Evolutionary conservation across 2,329 filamentous ascomycete species (phyloP), one percentile per base, ranked within the genome.

Genomic region (Cladophialophora carrionii): DNA sequence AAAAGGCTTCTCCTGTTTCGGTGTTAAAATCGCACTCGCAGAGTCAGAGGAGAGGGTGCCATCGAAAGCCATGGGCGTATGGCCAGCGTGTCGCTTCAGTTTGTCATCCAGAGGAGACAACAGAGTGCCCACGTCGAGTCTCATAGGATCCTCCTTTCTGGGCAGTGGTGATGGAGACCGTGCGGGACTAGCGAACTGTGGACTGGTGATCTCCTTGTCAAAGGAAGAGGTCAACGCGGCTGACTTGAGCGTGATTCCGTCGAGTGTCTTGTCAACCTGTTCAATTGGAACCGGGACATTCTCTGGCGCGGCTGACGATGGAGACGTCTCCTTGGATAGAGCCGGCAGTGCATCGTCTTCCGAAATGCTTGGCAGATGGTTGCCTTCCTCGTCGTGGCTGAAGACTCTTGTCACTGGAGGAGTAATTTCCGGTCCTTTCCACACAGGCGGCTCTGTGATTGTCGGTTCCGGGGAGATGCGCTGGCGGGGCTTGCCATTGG

Each of bases 221-320:
- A 81, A 74, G 60, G 76, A 77, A 4, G 78, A 79, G 29, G 76
- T 77, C 46, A 81, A 70, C 3, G 76, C 79, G 22, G 78, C 77
- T 3, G 79, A 80, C 62, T 81, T 81, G 57, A 81, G 74, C 5
- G 77, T 81, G 63, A 82, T 82, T 5, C 80, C 79, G 64, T 82
- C 80, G 1, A 82, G 73, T 32, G 73, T 76, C 58, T 76, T 80
- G 68, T 82, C 80, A 41, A 82, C 73, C 68, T 78, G 76, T 68
- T 81, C 78, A 62, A 81, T 79, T 2, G 79, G 79, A 8, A 80
- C 72, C 37, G 76, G 74, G 31, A 64, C 54, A 59, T 63, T 68
- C 57, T 75, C 67, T 63, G 70, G 71, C 12, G 52, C 58, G 22
- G 53, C 54, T 12, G 71, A 61, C 10, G 71, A 64, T 8, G 71